Base-by-base conservation (phyloP, 768 basidiomycete species). In the Trametes cubensis region DNA sequence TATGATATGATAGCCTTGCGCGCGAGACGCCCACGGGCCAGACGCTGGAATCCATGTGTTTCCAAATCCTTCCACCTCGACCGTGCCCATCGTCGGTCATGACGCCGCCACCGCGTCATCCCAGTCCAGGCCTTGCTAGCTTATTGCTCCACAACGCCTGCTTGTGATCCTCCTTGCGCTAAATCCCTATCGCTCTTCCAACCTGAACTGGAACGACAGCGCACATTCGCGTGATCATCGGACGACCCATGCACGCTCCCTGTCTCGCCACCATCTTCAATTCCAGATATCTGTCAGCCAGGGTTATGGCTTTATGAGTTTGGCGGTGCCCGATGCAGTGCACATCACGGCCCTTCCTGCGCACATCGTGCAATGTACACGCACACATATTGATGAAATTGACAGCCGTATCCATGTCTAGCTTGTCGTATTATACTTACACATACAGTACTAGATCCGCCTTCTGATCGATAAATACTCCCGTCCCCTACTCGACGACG, bases 361-460 rank as follows among this genome's bases (percentile, higher is more conserved):
- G 23, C 28, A 41, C 47, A 25, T 13, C n/a, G n/a, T n/a, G 28
- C 28, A 28, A 7, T 28, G 28, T 7, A 28, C 28, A 28, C 28
- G 7, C 28, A 28, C 28, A 28, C 28, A 28, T 3, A 4, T 28
- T 7, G 28, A 28, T 20, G 20, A 13, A 18, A 18, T 42, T 4
- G 41, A 23, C 41, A 20, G n/a, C 21, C 54, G n/a, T 41, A 34
- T 58, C 46, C 14, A n/a, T 13, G 39, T 25, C 7, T 3, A 28
- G 28, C 45, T 28, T 26, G 63, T 60, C 54, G 42, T 51, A 64
- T 64, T 64, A 60, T 53, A 64, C 58, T 64, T 64, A 51, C 63
- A 46, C 54, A 53, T 64, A 64, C 58, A 44, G 28, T 64, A 60
- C 21, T 40, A 57, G 57, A 59, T 59, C 58, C 58, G 42, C 58